Percentiles rank a stretch among this genome's conserved stretches.
Evolutionary conservation across 106 monocot species (phyloP).

Genomic region (Dendrobium catenatum): DNA sequence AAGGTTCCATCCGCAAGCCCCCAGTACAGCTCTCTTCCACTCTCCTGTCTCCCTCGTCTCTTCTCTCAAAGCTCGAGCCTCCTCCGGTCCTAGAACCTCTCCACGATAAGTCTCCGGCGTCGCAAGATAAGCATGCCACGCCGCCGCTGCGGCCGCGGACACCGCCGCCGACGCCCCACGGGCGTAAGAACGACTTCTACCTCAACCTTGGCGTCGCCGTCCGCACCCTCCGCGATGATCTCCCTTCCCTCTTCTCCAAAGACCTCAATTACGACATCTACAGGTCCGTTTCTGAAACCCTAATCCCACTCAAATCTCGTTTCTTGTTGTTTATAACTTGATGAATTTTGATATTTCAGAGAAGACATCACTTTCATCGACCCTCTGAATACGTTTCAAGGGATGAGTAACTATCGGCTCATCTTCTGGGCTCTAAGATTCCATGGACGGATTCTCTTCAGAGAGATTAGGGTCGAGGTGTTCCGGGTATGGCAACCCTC

Average conservation of each 20-base stretch:
- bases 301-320: not conserved
- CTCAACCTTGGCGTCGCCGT: slow-evolving; percentile 86
- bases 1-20: slow-evolving; percentile 12
- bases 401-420: slow-evolving; percentile 69
- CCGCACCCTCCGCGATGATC: slow-evolving; percentile 79
- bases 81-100: slow-evolving; percentile 13
- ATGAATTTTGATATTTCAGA: slow-evolving; percentile 20
- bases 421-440: slow-evolving; percentile 91
- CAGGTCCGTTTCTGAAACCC: slow-evolving; percentile 32
- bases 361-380: slow-evolving; percentile 80
- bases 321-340: not conserved
- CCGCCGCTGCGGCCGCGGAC: not conserved
- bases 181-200: slow-evolving; percentile 38
- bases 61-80: slow-evolving; percentile 18
- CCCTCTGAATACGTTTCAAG: slow-evolving; percentile 75
- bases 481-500: slow-evolving; percentile 82
- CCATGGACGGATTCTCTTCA: slow-evolving; percentile 70
- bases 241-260: slow-evolving; percentile 61
- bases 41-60: slow-evolving; percentile 7
- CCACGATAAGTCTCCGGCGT: slow-evolving; percentile 5
- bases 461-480: slow-evolving; percentile 55
- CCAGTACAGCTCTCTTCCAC: not conserved
- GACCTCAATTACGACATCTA: slow-evolving; percentile 90
- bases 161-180: not conserved
- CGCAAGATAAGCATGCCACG: not conserved